A percentile compares a stretch with the other conserved stretches of the same genome.
Conservation (phyloP, 371 early-diverging fungal genomes). For the Mucor plumbeus region DNA sequence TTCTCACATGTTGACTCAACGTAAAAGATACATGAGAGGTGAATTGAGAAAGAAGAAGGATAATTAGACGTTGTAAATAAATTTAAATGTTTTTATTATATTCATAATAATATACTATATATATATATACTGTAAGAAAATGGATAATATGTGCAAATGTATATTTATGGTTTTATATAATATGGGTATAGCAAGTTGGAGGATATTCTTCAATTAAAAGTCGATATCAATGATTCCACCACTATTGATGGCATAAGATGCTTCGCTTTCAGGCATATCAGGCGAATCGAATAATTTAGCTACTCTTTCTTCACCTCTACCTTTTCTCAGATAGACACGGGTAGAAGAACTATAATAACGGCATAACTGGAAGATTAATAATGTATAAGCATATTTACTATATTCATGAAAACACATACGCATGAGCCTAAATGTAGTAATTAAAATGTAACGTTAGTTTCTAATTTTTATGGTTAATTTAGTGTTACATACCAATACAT, state of each 20-base stretch:
- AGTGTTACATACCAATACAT: slow-evolving; percentile 57
- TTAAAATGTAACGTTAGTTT: slow-evolving; percentile 1
- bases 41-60: slow-evolving; percentile 37
- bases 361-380: not conserved
- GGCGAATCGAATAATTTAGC: slow-evolving; percentile 93
- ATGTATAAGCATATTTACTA: not conserved
- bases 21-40: slow-evolving; percentile 73
- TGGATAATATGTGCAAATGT: not conserved
- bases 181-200: not conserved
- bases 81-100: not conserved
- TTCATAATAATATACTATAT: not conserved
- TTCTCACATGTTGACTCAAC: slow-evolving; percentile 90
- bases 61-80: not conserved
- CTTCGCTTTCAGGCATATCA: slow-evolving; percentile 85
- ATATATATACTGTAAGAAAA: too few relatives aligned
- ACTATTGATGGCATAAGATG: slow-evolving; percentile 46
- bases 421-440: slow-evolving; percentile 47
- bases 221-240: slow-evolving; percentile 43
- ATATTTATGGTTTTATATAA: not conserved
- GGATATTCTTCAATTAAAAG: slow-evolving; percentile 2
- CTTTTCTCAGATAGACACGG: slow-evolving; percentile 83
- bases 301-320: slow-evolving; percentile 84
- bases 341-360: slow-evolving; percentile 56
- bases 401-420: slow-evolving; percentile 45
- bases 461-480: not conserved